These are phyloP conservation scores for Pythium apleroticum DNA, from an alignment of 352 stramenopile genomes.

Conservation along the genomic window DNA sequence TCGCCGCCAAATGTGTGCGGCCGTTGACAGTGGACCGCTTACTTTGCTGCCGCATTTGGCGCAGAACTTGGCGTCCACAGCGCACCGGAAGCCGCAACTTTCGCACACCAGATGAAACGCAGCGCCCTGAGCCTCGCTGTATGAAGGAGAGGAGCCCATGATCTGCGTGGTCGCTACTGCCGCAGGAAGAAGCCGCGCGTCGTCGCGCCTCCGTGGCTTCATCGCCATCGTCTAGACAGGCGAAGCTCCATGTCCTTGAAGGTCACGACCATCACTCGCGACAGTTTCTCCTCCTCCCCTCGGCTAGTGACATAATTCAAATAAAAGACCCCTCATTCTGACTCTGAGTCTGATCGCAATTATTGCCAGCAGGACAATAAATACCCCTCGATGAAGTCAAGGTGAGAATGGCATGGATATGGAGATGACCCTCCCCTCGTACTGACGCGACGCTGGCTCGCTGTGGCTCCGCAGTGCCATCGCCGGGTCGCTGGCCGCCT, in stretches of 20 bases:
- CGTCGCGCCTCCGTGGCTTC: not conserved
- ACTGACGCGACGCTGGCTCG: not conserved
- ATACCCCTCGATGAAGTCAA: slow-evolving; percentile 25
- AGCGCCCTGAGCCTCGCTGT: not conserved
- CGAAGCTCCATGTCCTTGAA: not conserved
- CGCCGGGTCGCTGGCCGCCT: slow-evolving; percentile 53
- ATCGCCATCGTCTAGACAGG: not conserved
- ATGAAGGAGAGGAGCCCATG: not conserved
- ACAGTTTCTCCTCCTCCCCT: slow-evolving; percentile 13
- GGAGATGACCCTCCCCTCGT: not conserved
- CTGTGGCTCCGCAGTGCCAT: slow-evolving; percentile 38
- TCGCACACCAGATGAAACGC: slow-evolving; percentile 16
- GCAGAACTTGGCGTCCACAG: slow-evolving; percentile 27
- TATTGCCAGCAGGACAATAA: not conserved
- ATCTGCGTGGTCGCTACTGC: not conserved
- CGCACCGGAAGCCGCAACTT: slow-evolving; percentile 9
- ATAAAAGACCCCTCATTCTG: not conserved
- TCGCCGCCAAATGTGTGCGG: too few relatives aligned
- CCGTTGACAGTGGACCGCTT: not conserved
- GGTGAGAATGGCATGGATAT: slow-evolving; percentile 12
- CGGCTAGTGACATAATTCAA: slow-evolving; percentile 7
- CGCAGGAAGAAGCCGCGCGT: not conserved
- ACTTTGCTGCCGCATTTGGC: slow-evolving; percentile 23
- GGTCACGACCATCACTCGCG: slow-evolving; percentile 22
- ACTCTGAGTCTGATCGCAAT: slow-evolving; percentile 10